Percentiles rank a stretch among this genome's conserved stretches.
phyloP scores from a whole-genome alignment of 2,329 filamentous ascomycete species.

The Claviceps purpurea region DNA sequence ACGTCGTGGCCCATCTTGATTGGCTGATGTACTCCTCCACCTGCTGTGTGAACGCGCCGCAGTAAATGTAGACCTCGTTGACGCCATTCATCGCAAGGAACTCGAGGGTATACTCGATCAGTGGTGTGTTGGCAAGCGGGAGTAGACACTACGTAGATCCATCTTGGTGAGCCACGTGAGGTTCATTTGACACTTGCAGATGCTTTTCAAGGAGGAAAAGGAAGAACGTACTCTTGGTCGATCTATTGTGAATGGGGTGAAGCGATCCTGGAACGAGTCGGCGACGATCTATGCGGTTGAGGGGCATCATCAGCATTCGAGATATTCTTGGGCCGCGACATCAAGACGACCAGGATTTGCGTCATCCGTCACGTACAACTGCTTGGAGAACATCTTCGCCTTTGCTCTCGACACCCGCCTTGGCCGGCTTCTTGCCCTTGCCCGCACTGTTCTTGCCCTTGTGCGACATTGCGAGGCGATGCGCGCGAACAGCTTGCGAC shows the following conservation, averaged over 20 bases:
- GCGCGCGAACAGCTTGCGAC: neutral
- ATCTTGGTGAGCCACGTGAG: neutral
- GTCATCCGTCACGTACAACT: conserved; percentile 29
- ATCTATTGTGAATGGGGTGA: conserved; percentile 78
- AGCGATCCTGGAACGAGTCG: conserved; percentile 89
- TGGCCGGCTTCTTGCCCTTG: conserved; percentile 41
- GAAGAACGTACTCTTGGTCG: conserved; percentile 56
- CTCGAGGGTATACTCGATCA: conserved; percentile 96
- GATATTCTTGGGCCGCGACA: neutral
- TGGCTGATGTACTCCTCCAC: conserved; percentile 74
- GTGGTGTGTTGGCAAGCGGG: conserved; percentile 79
- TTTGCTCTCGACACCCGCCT: conserved; percentile 38
- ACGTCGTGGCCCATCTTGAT: conserved; percentile 56
- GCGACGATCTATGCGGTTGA: conserved; percentile 54
- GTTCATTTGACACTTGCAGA: too few species aligned
- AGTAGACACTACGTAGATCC: conserved; percentile 60
- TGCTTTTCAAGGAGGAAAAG: neutral
- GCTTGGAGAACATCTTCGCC: conserved; percentile 46
- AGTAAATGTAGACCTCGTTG: conserved; percentile 89
- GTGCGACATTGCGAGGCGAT: conserved; percentile 28
- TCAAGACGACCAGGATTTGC: conserved; percentile 8
- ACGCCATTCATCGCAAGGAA: conserved; percentile 92
- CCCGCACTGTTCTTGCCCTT: conserved; percentile 27
- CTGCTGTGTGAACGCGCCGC: conserved; percentile 71
- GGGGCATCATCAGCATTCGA: conserved; percentile 9